A percentile compares a stretch with the other conserved stretches of the same genome.
phyloP scores from a whole-genome alignment of 352 stramenopile genomes.

The Blastocystis sp. region DNA sequence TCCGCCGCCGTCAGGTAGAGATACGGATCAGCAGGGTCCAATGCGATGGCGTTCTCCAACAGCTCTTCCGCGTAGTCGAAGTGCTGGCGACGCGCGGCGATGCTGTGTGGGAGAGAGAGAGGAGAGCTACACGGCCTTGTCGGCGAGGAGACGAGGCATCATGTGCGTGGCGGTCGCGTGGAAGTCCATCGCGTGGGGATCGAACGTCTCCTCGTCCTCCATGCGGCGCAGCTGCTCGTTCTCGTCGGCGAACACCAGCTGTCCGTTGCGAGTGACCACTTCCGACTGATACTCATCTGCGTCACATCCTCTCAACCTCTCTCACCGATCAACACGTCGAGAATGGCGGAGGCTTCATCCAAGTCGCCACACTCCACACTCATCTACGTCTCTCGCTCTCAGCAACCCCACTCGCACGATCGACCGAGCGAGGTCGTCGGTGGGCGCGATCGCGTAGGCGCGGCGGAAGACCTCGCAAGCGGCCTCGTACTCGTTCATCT shows the following conservation, averaged over 20 bases:
- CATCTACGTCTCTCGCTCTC: background rate
- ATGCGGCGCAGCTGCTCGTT: background rate
- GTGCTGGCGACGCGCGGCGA: background rate
- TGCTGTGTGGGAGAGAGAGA: background rate
- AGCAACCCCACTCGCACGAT: background rate
- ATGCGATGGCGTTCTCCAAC: background rate
- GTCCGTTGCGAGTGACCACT: background rate
- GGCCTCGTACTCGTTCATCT: background rate
- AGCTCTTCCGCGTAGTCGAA: conserved; percentile 3
- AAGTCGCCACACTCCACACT: background rate
- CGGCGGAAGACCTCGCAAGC: background rate
- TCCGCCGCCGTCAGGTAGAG: background rate
- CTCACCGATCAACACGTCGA: background rate
- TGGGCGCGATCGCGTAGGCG: background rate
- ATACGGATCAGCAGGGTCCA: background rate
- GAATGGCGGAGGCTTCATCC: background rate
- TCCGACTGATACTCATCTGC: background rate
- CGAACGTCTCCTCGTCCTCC: background rate
- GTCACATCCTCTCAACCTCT: background rate
- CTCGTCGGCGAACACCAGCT: background rate
- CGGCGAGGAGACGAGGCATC: background rate
- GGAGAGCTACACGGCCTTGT: background rate
- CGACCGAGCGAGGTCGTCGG: background rate
- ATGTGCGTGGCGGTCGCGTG: background rate
- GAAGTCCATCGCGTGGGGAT: background rate